Evolutionary conservation across 352 stramenopile genomes (phyloP).

Genomic region (Globisporangium canariense): DNA sequence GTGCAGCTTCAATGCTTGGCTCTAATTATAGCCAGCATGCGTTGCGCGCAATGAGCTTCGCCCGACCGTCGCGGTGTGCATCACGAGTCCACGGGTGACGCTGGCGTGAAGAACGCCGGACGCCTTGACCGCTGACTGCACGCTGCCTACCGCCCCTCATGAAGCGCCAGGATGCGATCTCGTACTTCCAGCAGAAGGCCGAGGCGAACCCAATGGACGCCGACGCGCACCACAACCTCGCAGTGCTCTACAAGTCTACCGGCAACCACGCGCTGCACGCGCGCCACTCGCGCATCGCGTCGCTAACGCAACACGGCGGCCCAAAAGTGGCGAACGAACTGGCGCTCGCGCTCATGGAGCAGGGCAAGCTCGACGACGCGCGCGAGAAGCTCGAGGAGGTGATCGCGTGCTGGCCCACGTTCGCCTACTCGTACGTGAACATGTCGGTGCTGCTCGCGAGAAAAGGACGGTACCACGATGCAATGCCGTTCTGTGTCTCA

Average conservation of each 20-base stretch:
- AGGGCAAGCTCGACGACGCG: constrained; percentile 38
- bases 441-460: constrained; percentile 43
- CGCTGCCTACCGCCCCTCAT: constrained; percentile 12
- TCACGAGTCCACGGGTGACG: neutral
- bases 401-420: constrained; percentile 45
- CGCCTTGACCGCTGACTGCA: neutral
- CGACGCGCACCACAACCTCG: constrained; percentile 52
- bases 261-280: constrained; percentile 39
- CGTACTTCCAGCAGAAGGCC: constrained; percentile 58
- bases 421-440: constrained; percentile 51
- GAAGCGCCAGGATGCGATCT: constrained; percentile 53
- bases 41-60: neutral
- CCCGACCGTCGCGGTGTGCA: neutral
- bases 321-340: constrained; percentile 62
- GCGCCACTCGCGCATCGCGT: constrained; percentile 51
- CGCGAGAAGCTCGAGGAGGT: constrained; percentile 37
- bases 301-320: constrained; percentile 50
- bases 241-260: constrained; percentile 47
- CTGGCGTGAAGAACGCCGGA: neutral
- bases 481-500: constrained; percentile 30
- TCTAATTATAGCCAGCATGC: neutral
- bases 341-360: constrained; percentile 46
- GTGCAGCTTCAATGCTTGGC: neutral
- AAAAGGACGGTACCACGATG: constrained; percentile 41
- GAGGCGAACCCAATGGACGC: constrained; percentile 52